Base-by-base conservation (phyloP, 257 asterid species). In the Penstemon barbatus region DNA sequence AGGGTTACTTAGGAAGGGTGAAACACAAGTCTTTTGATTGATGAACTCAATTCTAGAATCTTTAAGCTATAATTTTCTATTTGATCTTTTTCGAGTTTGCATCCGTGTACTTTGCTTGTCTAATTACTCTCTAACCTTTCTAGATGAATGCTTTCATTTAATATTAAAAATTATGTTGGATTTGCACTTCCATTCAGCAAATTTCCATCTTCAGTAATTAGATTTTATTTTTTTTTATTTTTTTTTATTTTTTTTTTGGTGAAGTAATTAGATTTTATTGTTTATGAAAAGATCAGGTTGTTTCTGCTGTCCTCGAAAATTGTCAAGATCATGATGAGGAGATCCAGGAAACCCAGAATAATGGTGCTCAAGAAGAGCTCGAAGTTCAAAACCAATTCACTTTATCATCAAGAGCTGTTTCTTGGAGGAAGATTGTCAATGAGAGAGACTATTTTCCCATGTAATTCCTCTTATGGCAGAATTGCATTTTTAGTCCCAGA, bases 251-350 rank as follows among this genome's bases (percentile, higher is more conserved):
- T n/a, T n/a, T n/a, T n/a, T n/a, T n/a, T n/a, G n/a, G n/a, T n/a
- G n/a, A n/a, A 66, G 70, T 70, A 74, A 74, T 63, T 71, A 5
- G 56, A 46, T 73, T 66, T 75, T 56, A 74, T 78, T 72, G 80
- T 78, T 76, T 65, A 62, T 80, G 83, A 80, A 83, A 78, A 80
- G 87, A 78, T 72, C 95, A 87, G 95, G 91, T 85, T 79, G 91
- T 83, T 36, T 80, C 87, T 70, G 89, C 87, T 70, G 82, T 87
- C 71, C 82, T 87, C 65, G 95, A 85, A 74, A 87, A 83, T 77
- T 83, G 76, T 76, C 86, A 77, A 71, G 82, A 66, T 75, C 62
- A 77, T 38, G 73, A 73, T 48, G 66, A 72, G 78, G 79, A 74
- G 58, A 67, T 77, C 68, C 88, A 76, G 77, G 82, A 71, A 63